Conservation (phyloP, 2,329 filamentous ascomycete species). For the Colletotrichum melonis region DNA sequence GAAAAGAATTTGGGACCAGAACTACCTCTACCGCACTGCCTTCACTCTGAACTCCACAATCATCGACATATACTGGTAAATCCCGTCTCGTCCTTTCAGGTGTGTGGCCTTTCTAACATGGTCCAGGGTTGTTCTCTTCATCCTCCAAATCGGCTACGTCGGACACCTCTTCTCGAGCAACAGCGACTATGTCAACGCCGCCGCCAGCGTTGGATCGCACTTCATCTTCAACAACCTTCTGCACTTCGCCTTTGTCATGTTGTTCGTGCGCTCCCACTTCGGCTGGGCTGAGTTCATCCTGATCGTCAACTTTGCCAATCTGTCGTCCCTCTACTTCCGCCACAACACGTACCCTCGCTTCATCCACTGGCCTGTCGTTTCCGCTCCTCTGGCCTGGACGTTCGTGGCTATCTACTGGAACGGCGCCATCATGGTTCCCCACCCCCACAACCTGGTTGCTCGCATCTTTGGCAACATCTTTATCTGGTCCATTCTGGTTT, state of each 20-base stretch:
- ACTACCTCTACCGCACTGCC: slow-evolving; percentile 73
- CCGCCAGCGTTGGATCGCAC: slow-evolving; percentile 83
- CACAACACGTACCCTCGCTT: slow-evolving; percentile 77
- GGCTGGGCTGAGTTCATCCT: slow-evolving; percentile 81
- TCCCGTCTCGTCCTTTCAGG: not conserved
- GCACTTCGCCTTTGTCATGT: slow-evolving; percentile 83
- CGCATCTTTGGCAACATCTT: slow-evolving; percentile 87
- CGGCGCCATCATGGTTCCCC: slow-evolving; percentile 82
- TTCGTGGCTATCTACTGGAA: slow-evolving; percentile 91
- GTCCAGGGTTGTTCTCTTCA: slow-evolving; percentile 75
- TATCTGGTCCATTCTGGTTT: slow-evolving; percentile 84
- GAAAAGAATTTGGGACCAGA: slow-evolving; percentile 81
- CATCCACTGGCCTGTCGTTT: slow-evolving; percentile 81
- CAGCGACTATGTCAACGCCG: slow-evolving; percentile 71
- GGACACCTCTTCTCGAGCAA: slow-evolving; percentile 79
- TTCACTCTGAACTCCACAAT: slow-evolving; percentile 79
- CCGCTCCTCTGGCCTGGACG: slow-evolving; percentile 86
- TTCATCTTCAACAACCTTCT: slow-evolving; percentile 90
- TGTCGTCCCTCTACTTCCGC: slow-evolving; percentile 83
- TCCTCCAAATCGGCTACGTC: slow-evolving; percentile 81
- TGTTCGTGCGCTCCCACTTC: slow-evolving; percentile 83
- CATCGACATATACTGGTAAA: slow-evolving; percentile 80
- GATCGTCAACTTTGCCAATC: slow-evolving; percentile 84
- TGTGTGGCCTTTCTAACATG: not conserved
- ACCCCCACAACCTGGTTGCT: slow-evolving; percentile 74